phyloP scores from a whole-genome alignment of 495 filamentous ascomycete species.

The Trichocladium antarcticum region DNA sequence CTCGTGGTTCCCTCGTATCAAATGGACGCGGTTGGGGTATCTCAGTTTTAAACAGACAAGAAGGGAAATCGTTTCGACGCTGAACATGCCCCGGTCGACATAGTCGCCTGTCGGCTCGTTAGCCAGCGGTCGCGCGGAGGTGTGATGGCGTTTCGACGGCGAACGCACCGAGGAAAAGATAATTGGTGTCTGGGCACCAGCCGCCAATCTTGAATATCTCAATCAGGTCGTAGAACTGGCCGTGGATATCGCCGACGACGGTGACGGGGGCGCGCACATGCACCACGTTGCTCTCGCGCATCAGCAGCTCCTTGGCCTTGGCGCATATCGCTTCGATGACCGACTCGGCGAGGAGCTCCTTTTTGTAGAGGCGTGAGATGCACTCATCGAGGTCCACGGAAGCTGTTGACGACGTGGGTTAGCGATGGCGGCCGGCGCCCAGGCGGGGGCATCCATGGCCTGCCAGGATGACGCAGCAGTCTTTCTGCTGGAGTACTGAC shows the following conservation, averaged over 20 bases:
- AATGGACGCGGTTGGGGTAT: constrained; percentile 82
- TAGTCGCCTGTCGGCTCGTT: constrained; percentile 62
- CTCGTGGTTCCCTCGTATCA: constrained; percentile 95
- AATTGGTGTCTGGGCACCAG: constrained; percentile 93
- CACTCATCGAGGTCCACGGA: constrained; percentile 98
- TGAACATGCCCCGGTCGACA: constrained; percentile 93
- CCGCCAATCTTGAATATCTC: constrained; percentile 99
- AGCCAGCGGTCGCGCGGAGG: not conserved
- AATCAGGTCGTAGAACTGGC: constrained; percentile 96
- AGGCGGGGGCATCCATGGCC: constrained; percentile 1
- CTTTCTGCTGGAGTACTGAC: constrained; percentile 39
- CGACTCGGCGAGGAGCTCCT: constrained; percentile 90
- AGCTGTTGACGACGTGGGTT: constrained; percentile 40
- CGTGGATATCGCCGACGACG: constrained; percentile 98
- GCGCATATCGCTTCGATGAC: constrained; percentile 99
- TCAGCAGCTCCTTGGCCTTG: constrained; percentile 94
- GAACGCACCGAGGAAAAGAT: constrained; percentile 77
- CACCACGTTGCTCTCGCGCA: constrained; percentile 99
- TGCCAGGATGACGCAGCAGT: not conserved
- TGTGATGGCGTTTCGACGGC: not conserved
- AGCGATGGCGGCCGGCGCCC: constrained; percentile 3
- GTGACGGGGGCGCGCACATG: constrained; percentile 93
- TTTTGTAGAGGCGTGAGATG: constrained; percentile 88
- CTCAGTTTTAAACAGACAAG: constrained; percentile 89
- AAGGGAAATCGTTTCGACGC: constrained; percentile 91